Percentiles rank a stretch among this genome's conserved stretches.
Conservation (phyloP, 352 stramenopile genomes). For the Phytophthora foliorum region DNA sequence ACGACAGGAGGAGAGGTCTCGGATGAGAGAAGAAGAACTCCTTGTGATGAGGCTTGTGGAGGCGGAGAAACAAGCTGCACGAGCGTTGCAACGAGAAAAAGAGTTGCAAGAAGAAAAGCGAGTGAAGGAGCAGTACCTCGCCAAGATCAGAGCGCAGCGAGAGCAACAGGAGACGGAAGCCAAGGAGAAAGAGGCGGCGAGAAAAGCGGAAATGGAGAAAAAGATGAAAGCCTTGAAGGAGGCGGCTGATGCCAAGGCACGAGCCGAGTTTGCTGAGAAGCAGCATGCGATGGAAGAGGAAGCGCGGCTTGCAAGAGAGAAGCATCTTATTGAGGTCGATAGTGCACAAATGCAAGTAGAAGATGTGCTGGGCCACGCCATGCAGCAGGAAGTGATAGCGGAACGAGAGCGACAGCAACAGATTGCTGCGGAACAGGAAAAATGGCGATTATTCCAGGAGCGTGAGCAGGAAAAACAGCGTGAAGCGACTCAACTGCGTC, state of each 20-base stretch:
- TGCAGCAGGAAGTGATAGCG: constrained; percentile 49
- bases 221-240: constrained; percentile 78
- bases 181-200: constrained; percentile 52
- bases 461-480: constrained; percentile 59
- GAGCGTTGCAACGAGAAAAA: constrained; percentile 37
- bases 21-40: constrained; percentile 75
- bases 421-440: constrained; percentile 64
- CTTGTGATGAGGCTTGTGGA: constrained; percentile 52
- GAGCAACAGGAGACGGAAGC: constrained; percentile 55
- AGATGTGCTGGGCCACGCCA: constrained; percentile 44
- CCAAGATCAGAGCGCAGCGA: constrained; percentile 51
- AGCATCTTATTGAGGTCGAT: constrained; percentile 45
- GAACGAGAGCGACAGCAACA: constrained; percentile 54
- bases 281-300: constrained; percentile 54
- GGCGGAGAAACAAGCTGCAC: constrained; percentile 40
- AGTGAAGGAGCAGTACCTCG: constrained; percentile 62
- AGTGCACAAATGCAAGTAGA: constrained; percentile 59
- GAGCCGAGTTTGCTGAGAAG: constrained; percentile 54
- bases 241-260: constrained; percentile 61
- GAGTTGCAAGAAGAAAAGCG: constrained; percentile 61
- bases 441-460: constrained; percentile 71
- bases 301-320: constrained; percentile 46
- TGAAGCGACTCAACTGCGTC: constrained; percentile 53
- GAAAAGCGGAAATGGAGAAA: constrained; percentile 51
- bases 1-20: constrained; percentile 59